Evolutionary conservation across 1,139 yeast species (phyloP).

Genomic region (Debaryomyces subglobosus): DNA sequence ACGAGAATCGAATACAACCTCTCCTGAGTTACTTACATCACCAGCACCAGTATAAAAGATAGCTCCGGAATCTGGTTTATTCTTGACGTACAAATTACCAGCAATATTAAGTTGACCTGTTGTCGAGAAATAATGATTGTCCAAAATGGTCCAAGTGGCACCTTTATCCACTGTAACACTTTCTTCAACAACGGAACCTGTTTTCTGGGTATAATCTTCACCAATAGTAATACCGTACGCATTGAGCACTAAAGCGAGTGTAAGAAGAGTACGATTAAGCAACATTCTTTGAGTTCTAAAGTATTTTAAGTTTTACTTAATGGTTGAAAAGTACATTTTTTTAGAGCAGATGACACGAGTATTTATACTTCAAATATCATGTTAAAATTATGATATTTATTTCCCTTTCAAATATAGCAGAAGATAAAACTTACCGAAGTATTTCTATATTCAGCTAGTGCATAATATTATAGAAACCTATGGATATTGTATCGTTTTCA

Average conservation of each 20-base stretch:
- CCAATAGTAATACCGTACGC: neutral
- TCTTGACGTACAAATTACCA: conserved; percentile 27
- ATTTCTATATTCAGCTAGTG: no score
- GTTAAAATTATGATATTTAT: neutral
- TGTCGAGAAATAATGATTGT: conserved; percentile 27
- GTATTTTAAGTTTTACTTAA: neutral
- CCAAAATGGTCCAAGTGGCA: conserved; percentile 37
- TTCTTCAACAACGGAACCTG: neutral
- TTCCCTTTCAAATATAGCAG: no score
- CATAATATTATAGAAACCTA: no score
- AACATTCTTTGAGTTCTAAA: neutral
- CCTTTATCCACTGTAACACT: conserved; percentile 25
- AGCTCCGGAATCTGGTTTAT: conserved; percentile 10
- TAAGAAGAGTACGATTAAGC: neutral
- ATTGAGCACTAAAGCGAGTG: neutral
- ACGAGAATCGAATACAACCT: conserved; percentile 25
- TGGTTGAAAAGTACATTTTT: neutral
- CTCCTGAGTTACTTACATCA: conserved; percentile 24
- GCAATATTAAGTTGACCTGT: conserved; percentile 25
- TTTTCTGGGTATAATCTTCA: neutral
- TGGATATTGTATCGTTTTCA: no score
- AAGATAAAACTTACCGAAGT: no score
- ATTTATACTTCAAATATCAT: neutral
- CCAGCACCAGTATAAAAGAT: conserved; percentile 14
- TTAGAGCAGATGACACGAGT: neutral